Percentiles rank a stretch among this genome's conserved stretches.
phyloP scores from a whole-genome alignment of 768 basidiomycete species.

The Naganishia antarctica region DNA sequence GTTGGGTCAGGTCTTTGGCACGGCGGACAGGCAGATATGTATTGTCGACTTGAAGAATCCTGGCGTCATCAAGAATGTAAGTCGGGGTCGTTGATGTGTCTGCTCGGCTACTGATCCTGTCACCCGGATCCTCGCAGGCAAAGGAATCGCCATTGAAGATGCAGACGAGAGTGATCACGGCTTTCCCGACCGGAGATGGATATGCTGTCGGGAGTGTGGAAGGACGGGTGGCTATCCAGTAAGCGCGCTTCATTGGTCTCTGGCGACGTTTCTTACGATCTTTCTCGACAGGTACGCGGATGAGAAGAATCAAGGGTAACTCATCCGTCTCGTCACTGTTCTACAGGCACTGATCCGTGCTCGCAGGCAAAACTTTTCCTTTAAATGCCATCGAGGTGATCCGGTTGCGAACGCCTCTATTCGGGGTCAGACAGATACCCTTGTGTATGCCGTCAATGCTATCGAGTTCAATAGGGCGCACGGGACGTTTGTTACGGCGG shows the following conservation, averaged over 20 bases:
- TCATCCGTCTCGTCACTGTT: conserved; percentile 1
- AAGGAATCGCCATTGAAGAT: conserved; percentile 76
- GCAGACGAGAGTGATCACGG: conserved; percentile 48
- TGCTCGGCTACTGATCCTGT: conserved; percentile 4
- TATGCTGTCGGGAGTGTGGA: conserved; percentile 53
- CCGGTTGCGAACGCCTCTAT: conserved; percentile 33
- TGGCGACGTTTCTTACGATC: background rate
- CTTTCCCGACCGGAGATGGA: conserved; percentile 49
- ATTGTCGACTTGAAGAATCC: conserved; percentile 84
- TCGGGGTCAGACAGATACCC: conserved; percentile 60
- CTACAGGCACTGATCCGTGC: background rate
- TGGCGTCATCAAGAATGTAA: conserved; percentile 68
- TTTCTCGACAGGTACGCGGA: conserved; percentile 56
- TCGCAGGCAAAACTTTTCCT: conserved; percentile 72
- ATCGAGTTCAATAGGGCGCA: conserved; percentile 79
- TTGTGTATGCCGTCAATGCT: conserved; percentile 77
- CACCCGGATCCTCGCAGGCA: conserved; percentile 53
- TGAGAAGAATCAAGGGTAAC: conserved; percentile 69
- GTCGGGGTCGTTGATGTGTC: conserved; percentile 26
- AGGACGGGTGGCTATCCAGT: conserved; percentile 92
- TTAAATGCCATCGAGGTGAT: conserved; percentile 57
- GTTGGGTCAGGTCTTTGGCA: conserved; percentile 67
- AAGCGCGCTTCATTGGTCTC: conserved; percentile 13
- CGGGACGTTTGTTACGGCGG: conserved; percentile 79
- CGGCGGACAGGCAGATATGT: conserved; percentile 85